Percentiles rank a stretch among this genome's conserved stretches.
phyloP scores from a whole-genome alignment of 208 protist species.

The Wallacemonas sp. region DNA sequence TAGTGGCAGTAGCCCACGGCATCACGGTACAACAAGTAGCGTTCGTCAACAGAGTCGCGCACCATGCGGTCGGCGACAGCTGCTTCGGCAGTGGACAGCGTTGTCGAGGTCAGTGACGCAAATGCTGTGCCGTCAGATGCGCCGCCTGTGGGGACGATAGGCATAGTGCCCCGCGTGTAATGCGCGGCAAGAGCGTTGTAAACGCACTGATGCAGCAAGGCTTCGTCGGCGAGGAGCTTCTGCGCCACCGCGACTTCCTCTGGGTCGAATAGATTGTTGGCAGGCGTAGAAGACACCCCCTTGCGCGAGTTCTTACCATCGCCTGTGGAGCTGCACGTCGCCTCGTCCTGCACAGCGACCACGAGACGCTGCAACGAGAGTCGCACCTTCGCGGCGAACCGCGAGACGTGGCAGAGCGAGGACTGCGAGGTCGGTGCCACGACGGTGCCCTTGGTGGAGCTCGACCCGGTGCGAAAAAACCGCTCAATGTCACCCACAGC shows the following conservation, averaged over 20 bases:
- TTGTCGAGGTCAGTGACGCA: background rate
- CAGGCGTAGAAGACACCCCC: too few relatives aligned
- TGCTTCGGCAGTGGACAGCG: slow-evolving; percentile 22
- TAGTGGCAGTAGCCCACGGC: slow-evolving; percentile 46
- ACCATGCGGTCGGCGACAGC: slow-evolving; percentile 31
- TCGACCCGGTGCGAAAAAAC: slow-evolving; percentile 75
- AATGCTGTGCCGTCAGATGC: background rate
- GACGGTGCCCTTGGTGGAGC: slow-evolving; percentile 67
- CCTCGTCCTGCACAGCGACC: background rate
- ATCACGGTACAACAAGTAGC: slow-evolving; percentile 72
- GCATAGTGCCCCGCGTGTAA: slow-evolving; percentile 32
- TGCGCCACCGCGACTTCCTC: slow-evolving; percentile 11
- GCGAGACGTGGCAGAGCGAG: slow-evolving; percentile 45
- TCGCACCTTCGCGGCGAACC: slow-evolving; percentile 49
- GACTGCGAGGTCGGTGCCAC: slow-evolving; percentile 62
- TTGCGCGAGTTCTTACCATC: too few relatives aligned
- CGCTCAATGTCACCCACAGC: slow-evolving; percentile 82
- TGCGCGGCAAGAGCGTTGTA: slow-evolving; percentile 34
- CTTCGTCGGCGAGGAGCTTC: slow-evolving; percentile 33
- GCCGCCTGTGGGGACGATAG: slow-evolving; percentile 13
- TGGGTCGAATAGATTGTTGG: background rate
- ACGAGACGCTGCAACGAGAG: slow-evolving; percentile 38
- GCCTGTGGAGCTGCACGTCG: too few relatives aligned
- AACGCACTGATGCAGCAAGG: slow-evolving; percentile 22
- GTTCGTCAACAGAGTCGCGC: slow-evolving; percentile 68